Evolutionary conservation across 2,329 filamentous ascomycete species (phyloP), one percentile per base, ranked within the genome.

Genomic region (Westerdykella sp.): DNA sequence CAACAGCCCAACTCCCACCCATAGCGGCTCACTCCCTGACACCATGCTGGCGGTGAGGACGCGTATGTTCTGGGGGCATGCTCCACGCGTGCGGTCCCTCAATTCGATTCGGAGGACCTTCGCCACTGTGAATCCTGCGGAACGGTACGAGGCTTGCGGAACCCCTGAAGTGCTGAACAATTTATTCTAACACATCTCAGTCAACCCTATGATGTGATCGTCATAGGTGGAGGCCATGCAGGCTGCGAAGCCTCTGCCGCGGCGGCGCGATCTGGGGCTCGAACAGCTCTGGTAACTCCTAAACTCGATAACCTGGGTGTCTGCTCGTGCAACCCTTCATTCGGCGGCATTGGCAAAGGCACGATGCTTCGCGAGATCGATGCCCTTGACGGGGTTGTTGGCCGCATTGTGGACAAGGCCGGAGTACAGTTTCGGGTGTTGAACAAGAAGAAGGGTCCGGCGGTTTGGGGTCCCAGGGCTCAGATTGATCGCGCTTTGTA

Each of bases 311-410:
- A 96, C 56, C 81, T 97, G 15, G 91, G 91, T 43, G 87, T 93
- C 23, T 97, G 91, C 71, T 96, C 90, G 30, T 97, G 91, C 71
- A 97, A 97, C 65, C 91, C 91, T 1, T 95, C 88, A 51, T 95
- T 98, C 62, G 93, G 93, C 32, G 93, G 93, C n/a, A 97, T 98
- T 55, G 93, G 93, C 36, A 98, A 98, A 66, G 93, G 93, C 13
- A 97, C 87, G 9, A 96, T 98, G 73, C 74, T 98, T 40, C 83
- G 91, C 34, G 93, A 98, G 68, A 84, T 98, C 25, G 93, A 98
- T 71, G 93, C 93, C 0, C 75, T 98, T 46, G 93, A 97, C 60
- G 93, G 93, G 0, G 73, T 98, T 15, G 84, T 89, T 0, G 90
- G 88, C 0, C 79, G 87, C 30, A 84, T 96, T 16, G 88, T 95